Percentiles rank a stretch among this genome's conserved stretches.
Evolutionary conservation across 148 eudicot species (phyloP).

Genomic region (Nepenthes gracilis): DNA sequence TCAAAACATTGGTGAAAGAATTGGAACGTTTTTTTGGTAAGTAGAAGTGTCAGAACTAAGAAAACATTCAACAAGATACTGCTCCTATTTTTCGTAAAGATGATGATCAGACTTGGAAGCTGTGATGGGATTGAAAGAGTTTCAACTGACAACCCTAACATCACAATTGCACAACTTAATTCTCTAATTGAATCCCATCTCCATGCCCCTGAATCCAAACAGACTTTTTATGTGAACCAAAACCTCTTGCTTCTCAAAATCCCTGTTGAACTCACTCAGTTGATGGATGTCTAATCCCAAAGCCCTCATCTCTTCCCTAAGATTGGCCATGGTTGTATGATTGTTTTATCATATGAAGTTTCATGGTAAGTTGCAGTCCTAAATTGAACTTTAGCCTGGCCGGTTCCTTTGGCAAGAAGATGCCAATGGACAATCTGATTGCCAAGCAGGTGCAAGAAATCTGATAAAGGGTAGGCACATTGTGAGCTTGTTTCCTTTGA

Average conservation of each 20-base stretch:
- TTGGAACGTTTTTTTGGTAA: too few relatives aligned
- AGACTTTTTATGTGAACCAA: slow-evolving; percentile 63
- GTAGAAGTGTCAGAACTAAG: too few relatives aligned
- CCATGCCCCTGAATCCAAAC: slow-evolving; percentile 42
- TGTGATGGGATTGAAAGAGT: slow-evolving; percentile 76
- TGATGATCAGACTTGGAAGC: slow-evolving; percentile 82
- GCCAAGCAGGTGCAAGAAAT: slow-evolving; percentile 80
- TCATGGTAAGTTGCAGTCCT: slow-evolving; percentile 41
- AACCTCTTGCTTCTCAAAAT: slow-evolving; percentile 70
- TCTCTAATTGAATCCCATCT: slow-evolving; percentile 74
- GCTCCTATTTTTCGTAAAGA: slow-evolving; percentile 9
- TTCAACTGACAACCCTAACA: slow-evolving; percentile 34
- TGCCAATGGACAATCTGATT: slow-evolving; percentile 91
- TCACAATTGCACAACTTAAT: slow-evolving; percentile 57
- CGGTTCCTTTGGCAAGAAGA: slow-evolving; percentile 78
- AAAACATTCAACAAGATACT: too few relatives aligned
- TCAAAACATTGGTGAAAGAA: too few relatives aligned
- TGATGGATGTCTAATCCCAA: slow-evolving; percentile 56
- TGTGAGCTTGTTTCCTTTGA: slow-evolving; percentile 81
- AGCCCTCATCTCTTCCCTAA: slow-evolving; percentile 30
- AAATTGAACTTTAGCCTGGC: slow-evolving; percentile 41
- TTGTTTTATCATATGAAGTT: slow-evolving; percentile 60
- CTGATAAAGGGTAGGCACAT: slow-evolving; percentile 59
- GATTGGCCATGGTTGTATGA: slow-evolving; percentile 49
- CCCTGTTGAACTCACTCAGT: slow-evolving; percentile 30